phyloP scores from a whole-genome alignment of 225 moss, liverwort and hornwort genomes.

The Pseudoscleropodium purum region DNA sequence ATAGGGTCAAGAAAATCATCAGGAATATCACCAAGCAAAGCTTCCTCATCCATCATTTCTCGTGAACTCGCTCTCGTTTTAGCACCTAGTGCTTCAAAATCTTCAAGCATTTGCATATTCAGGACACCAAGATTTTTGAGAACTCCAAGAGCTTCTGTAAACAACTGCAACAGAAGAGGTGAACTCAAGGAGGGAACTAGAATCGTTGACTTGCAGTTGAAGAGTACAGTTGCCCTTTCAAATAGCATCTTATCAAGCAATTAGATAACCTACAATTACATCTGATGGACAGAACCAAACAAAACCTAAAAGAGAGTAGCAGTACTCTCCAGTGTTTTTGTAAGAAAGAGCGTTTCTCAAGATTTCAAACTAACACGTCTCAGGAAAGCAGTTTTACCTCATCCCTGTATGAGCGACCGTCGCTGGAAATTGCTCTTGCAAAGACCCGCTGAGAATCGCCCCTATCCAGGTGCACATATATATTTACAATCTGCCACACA shows the following conservation, averaged over 20 bases:
- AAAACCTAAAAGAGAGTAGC: not conserved
- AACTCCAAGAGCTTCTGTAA: conserved; percentile 45
- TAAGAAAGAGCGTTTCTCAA: not conserved
- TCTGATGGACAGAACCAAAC: not conserved
- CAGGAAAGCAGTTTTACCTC: conserved; percentile 43
- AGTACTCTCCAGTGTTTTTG: not conserved
- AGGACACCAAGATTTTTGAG: conserved; percentile 24
- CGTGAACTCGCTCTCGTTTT: conserved; percentile 59
- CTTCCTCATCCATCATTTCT: conserved; percentile 93
- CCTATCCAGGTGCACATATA: conserved; percentile 80
- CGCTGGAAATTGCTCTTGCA: conserved; percentile 81
- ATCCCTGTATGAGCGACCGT: conserved; percentile 81
- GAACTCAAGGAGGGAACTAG: conserved; percentile 12
- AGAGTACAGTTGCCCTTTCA: not conserved
- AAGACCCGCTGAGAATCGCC: conserved; percentile 66
- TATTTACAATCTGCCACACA: conserved; percentile 67
- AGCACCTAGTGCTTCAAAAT: conserved; percentile 63
- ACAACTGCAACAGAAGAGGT: conserved; percentile 56
- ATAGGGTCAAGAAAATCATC: conserved; percentile 96
- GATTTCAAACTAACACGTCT: not conserved
- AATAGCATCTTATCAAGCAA: not conserved
- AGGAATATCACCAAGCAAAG: conserved; percentile 90
- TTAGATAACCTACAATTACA: not conserved
- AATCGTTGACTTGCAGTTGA: not conserved
- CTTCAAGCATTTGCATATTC: conserved; percentile 45